Conservation (phyloP, 805 yeast genomes). For the Ascoidea tarda region DNA sequence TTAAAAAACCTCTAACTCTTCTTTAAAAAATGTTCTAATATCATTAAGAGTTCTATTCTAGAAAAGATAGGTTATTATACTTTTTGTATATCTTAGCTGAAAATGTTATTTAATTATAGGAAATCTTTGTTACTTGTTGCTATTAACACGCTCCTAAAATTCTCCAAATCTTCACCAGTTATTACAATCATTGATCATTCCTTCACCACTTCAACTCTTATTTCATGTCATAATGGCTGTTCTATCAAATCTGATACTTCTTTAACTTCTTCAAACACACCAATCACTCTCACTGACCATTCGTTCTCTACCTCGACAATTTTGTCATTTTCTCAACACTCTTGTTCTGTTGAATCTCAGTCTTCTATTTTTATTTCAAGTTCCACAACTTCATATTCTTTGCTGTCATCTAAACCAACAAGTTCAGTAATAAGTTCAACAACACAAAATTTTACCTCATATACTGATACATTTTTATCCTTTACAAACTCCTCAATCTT, state of each 20-base stretch:
- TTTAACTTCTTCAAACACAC: background rate
- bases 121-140: too few relatives aligned
- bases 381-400: background rate
- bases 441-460: background rate
- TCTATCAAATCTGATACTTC: background rate
- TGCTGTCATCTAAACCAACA: background rate
- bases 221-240: background rate
- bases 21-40: too few relatives aligned
- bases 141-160: background rate
- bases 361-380: background rate
- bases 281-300: background rate
- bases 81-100: too few relatives aligned
- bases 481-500: too few relatives aligned
- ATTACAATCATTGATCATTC: background rate
- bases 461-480: background rate
- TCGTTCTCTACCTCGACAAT: background rate
- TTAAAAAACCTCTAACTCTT: too few relatives aligned
- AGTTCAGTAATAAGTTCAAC: background rate
- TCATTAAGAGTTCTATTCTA: too few relatives aligned
- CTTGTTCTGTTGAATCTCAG: background rate
- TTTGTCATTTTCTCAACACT: background rate
- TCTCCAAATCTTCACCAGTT: background rate
- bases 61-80: too few relatives aligned
- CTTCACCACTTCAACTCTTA: background rate
- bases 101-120: too few relatives aligned